phyloP scores from a whole-genome alignment of 2,329 filamentous ascomycete species.

The Cercospora beticola region DNA sequence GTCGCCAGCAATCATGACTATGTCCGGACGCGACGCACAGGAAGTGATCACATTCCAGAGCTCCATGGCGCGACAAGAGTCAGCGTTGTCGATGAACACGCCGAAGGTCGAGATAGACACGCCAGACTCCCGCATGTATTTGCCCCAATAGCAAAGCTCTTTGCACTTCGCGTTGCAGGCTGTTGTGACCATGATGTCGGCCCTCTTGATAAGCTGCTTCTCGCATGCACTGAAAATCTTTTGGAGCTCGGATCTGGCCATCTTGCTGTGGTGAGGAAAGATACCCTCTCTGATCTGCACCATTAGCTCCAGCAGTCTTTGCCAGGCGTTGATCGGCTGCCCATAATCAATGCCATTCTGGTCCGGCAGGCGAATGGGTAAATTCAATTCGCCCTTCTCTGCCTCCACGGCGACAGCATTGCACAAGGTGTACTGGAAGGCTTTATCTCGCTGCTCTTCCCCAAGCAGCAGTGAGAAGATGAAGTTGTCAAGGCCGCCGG shows the following conservation, averaged over 20 bases:
- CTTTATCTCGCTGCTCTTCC: neutral
- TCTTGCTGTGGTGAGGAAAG: neutral
- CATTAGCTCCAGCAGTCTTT: neutral
- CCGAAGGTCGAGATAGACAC: neutral
- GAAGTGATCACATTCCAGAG: slow-evolving; percentile 21
- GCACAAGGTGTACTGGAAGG: neutral
- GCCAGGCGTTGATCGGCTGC: neutral
- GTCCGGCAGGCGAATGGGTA: neutral
- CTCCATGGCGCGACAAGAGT: slow-evolving; percentile 23
- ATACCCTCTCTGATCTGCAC: neutral
- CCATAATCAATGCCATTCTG: neutral
- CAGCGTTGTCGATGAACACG: slow-evolving; percentile 24
- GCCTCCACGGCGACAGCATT: neutral
- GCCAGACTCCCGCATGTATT: neutral
- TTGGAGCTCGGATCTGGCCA: neutral
- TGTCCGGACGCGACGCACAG: slow-evolving; percentile 14
- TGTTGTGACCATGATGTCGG: neutral
- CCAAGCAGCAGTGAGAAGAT: neutral
- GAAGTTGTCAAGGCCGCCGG: neutral
- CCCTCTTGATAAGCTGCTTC: fast-evolving
- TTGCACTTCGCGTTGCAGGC: neutral
- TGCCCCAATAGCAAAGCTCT: slow-evolving; percentile 1
- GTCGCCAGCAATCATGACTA: slow-evolving; percentile 25
- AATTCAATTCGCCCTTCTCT: neutral
- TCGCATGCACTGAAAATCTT: neutral